A percentile compares a stretch with the other conserved stretches of the same genome.
Conservation (phyloP, 1,139 yeast species). For the Protomyces macrosporus region DNA sequence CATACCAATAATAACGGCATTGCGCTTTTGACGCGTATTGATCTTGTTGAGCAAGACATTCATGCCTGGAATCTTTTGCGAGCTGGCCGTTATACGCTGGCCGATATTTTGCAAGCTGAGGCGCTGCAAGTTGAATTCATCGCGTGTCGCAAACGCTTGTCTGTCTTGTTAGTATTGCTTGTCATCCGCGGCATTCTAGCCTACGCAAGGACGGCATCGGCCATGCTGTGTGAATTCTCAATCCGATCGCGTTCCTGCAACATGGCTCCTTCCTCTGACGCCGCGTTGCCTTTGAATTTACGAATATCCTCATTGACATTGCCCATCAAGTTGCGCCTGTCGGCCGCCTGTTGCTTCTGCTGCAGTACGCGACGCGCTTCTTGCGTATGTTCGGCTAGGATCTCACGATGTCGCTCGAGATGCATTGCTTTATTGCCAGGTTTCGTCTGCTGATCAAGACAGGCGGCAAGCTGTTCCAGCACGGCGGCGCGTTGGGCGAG, state of each 20-base stretch:
- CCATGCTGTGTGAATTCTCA: constrained; percentile 65
- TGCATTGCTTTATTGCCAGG: constrained; percentile 67
- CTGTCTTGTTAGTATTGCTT: neutral
- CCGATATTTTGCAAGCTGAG: constrained; percentile 60
- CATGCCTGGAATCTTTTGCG: constrained; percentile 75
- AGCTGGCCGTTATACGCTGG: constrained; percentile 54
- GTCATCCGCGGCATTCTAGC: neutral
- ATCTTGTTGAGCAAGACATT: constrained; percentile 70
- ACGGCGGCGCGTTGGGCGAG: constrained; percentile 42
- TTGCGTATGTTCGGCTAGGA: constrained; percentile 61
- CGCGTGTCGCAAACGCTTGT: constrained; percentile 88
- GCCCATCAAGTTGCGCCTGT: constrained; percentile 64
- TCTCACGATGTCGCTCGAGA: constrained; percentile 73
- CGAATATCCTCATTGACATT: constrained; percentile 75
- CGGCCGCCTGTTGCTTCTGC: constrained; percentile 66
- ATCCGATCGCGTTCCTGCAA: constrained; percentile 71
- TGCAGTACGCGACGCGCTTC: constrained; percentile 57
- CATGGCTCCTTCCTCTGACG: constrained; percentile 58
- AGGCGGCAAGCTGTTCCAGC: constrained; percentile 41
- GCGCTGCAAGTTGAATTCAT: constrained; percentile 71
- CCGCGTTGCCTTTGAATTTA: constrained; percentile 35
- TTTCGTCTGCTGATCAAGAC: constrained; percentile 55
- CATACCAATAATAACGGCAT: constrained; percentile 73
- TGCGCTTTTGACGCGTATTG: constrained; percentile 82
- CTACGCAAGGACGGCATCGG: constrained; percentile 63